Evolutionary conservation across 768 basidiomycete species (phyloP), one percentile per base, ranked within the genome.

Genomic region (Leccinum arenicola): DNA sequence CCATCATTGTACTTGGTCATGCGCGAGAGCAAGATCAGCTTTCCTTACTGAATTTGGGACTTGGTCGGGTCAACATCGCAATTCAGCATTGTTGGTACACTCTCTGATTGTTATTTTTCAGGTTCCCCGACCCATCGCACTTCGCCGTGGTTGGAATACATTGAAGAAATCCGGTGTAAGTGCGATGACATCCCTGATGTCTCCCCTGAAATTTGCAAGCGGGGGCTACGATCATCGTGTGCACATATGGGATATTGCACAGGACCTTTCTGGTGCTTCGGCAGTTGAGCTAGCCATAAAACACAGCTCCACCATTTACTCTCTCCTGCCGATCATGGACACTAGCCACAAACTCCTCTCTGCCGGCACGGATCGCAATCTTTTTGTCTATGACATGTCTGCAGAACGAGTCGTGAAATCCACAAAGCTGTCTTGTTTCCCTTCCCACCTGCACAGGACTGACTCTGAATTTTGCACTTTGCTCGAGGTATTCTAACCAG

Each of bases 161-260:
- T 45, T n/a, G 14, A 80, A 73, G 62, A 78, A 72, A 60, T 64
- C 69, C 14, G 82, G 80, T 3, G 73, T 76, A 27, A 81, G 79
- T 53, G 75, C 77, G 17, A 61, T 82, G 11, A 66, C 77, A n/a
- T 43, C 77, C 14, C 68, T 82, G 71, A 66, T 72, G 65, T 77
- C 76, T 35, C 74, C 77, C 12, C 64, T 70, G 38, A 68, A 72
- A 68, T 82, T 83, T 66, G 80, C 74, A 3, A 83, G 74, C 9
- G 82, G 81, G 25, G 81, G 82, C 6, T 75, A 80, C 50, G 80
- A 83, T 65, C 81, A 81, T 55, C 55, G 63, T 38, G 74, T 83
- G 17, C 80, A 81, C 57, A 64, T 82, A 6, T 83, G 83, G 83
- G 69, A 74, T 15, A 55, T 81, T 31, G 63, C 73, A 6, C 64